Percentiles rank a stretch among this genome's conserved stretches.
Conservation (phyloP, 305 asterid species). For the Ajuga reptans region DNA sequence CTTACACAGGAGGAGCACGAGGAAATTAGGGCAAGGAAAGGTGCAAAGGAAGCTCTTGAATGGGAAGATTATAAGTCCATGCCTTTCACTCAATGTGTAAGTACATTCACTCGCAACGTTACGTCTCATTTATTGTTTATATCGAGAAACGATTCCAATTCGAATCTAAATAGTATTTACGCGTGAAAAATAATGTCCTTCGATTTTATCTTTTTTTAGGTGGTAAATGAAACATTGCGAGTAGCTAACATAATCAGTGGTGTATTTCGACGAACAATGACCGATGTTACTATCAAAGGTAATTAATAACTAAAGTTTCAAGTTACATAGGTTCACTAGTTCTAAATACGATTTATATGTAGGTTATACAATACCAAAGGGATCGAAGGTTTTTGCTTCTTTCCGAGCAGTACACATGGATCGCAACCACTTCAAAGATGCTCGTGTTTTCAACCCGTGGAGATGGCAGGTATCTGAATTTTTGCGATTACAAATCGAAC, state of each 20-base stretch:
- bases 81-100: constrained; percentile 86
- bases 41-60: constrained; percentile 40
- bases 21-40: constrained; percentile 46
- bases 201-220: constrained; percentile 34
- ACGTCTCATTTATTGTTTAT: neutral
- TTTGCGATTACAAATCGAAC: neutral
- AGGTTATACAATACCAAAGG: constrained; percentile 84
- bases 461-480: constrained; percentile 64
- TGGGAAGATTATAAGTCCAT: constrained; percentile 83
- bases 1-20: constrained; percentile 64
- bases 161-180: too few relatives aligned
- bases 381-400: constrained; percentile 78
- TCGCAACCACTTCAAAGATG: constrained; percentile 65
- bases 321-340: too few relatives aligned
- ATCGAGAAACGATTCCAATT: too few relatives aligned
- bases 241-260: constrained; percentile 82
- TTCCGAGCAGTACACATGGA: constrained; percentile 84
- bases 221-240: constrained; percentile 79
- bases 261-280: constrained; percentile 75
- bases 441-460: constrained; percentile 89
- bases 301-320: neutral
- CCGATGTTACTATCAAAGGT: constrained; percentile 78
- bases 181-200: neutral
- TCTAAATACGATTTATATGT: neutral
- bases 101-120: constrained; percentile 12